phyloP scores from a whole-genome alignment of 2,329 filamentous ascomycete species.

The Arthrinium phaeospermum region DNA sequence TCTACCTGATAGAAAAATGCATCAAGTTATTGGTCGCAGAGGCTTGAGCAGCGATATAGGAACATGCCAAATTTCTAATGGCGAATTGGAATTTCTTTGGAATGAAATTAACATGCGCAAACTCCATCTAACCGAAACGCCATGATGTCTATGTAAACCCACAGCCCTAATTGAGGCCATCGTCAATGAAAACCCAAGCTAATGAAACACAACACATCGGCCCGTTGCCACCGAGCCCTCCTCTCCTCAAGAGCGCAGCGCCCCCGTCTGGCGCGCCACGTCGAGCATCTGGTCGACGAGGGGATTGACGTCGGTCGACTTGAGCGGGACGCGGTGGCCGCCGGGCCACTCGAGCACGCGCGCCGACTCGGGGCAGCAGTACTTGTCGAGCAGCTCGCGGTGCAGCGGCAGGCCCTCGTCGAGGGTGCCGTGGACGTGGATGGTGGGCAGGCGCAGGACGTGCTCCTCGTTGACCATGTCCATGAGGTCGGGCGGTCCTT shows the following conservation, averaged over 20 bases:
- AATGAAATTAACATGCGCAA: neutral
- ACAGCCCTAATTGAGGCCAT: neutral
- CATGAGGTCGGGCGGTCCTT: constrained; percentile 48
- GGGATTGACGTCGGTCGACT: constrained; percentile 65
- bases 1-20: neutral
- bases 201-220: neutral
- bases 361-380: constrained; percentile 60
- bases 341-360: constrained; percentile 76
- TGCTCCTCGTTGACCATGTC: constrained; percentile 49
- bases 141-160: neutral
- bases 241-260: neutral
- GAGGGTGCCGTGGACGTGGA: constrained; percentile 71
- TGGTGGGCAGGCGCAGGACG: constrained; percentile 61
- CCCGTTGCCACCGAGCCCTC: neutral
- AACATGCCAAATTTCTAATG: too few relatives aligned
- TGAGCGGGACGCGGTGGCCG: constrained; percentile 73
- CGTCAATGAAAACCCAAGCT: neutral
- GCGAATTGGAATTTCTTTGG: neutral
- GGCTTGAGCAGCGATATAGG: neutral
- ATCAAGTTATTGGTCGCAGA: neutral
- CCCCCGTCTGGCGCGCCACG: constrained; percentile 54
- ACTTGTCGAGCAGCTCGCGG: constrained; percentile 59
- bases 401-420: constrained; percentile 67
- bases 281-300: constrained; percentile 59
- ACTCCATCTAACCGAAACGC: constrained; percentile 10